A percentile compares a stretch with the other conserved stretches of the same genome.
phyloP scores from a whole-genome alignment of 2,329 filamentous ascomycete genomes.

The Cladorrhinum sp. region DNA sequence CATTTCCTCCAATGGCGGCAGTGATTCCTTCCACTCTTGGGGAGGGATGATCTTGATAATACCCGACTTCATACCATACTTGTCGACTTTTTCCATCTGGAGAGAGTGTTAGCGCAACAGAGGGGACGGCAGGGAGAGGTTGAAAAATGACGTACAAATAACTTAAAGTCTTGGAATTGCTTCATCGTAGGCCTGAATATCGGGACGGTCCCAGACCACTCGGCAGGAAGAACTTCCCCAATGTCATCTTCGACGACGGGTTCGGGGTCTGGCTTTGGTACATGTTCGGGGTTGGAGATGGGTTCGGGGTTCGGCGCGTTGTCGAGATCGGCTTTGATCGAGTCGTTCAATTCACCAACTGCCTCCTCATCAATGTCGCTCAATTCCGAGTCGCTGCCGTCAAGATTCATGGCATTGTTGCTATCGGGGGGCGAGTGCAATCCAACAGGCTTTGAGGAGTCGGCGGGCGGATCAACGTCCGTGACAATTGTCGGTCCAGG shows the following conservation, averaged over 20 bases:
- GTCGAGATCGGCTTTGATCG: background rate
- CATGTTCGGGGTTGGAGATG: slow-evolving; percentile 16
- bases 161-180: slow-evolving; percentile 91
- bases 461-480: slow-evolving; percentile 26
- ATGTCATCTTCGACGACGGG: slow-evolving; percentile 49
- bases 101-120: slow-evolving; percentile 28
- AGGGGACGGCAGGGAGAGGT: background rate
- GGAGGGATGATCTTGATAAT: slow-evolving; percentile 96
- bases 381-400: slow-evolving; percentile 62
- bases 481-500: slow-evolving; percentile 35
- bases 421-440: slow-evolving; percentile 63
- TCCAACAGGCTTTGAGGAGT: slow-evolving; percentile 44
- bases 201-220: slow-evolving; percentile 88
- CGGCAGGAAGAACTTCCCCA: slow-evolving; percentile 76
- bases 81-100: slow-evolving; percentile 77
- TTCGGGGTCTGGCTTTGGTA: slow-evolving; percentile 1
- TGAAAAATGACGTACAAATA: slow-evolving; percentile 61
- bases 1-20: slow-evolving; percentile 75
- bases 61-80: slow-evolving; percentile 94
- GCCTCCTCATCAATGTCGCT: slow-evolving; percentile 61
- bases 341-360: slow-evolving; percentile 34
- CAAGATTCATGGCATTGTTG: slow-evolving; percentile 57
- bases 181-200: slow-evolving; percentile 95
- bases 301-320: slow-evolving; percentile 19
- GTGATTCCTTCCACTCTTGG: slow-evolving; percentile 82